Percentiles rank a stretch among this genome's conserved stretches.
Evolutionary conservation across 805 yeast species (phyloP).

Genomic region (Candida pseudofarinosa): DNA sequence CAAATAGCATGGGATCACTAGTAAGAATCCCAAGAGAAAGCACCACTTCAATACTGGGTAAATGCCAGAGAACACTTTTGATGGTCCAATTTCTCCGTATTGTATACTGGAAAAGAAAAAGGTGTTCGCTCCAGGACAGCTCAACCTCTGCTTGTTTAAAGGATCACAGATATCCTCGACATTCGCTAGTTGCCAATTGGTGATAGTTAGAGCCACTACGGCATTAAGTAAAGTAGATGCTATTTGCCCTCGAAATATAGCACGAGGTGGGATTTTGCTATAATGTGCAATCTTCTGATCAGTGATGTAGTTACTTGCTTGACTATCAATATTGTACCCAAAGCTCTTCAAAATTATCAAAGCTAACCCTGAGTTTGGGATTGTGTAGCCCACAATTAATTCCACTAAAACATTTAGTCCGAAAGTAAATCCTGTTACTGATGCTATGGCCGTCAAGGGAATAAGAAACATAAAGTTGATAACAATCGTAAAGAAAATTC

Average conservation of each 20-base stretch:
- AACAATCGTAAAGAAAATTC: slow-evolving; percentile 53
- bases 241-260: slow-evolving; percentile 48
- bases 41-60: slow-evolving; percentile 56
- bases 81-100: slow-evolving; percentile 58
- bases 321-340: slow-evolving; percentile 57
- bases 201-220: slow-evolving; percentile 28
- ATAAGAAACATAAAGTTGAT: slow-evolving; percentile 52
- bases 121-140: slow-evolving; percentile 46
- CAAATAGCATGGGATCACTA: slow-evolving; percentile 34
- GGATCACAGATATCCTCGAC: slow-evolving; percentile 33
- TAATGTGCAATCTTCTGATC: slow-evolving; percentile 50
- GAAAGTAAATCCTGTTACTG: slow-evolving; percentile 56
- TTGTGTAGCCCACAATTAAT: slow-evolving; percentile 59
- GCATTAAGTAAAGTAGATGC: slow-evolving; percentile 34
- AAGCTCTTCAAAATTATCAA: slow-evolving; percentile 46
- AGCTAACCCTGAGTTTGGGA: slow-evolving; percentile 58
- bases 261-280: slow-evolving; percentile 58
- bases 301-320: slow-evolving; percentile 54
- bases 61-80: slow-evolving; percentile 51
- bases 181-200: slow-evolving; percentile 39
- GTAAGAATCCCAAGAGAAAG: slow-evolving; percentile 49
- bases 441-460: slow-evolving; percentile 59
- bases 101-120: slow-evolving; percentile 50
- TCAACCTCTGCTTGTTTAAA: slow-evolving; percentile 31
- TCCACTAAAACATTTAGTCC: slow-evolving; percentile 63